Evolutionary conservation across 1,139 yeast genomes (phyloP), one percentile per base, ranked within the genome.

Genomic region (Hemisphaericaspora lyxosophila): DNA sequence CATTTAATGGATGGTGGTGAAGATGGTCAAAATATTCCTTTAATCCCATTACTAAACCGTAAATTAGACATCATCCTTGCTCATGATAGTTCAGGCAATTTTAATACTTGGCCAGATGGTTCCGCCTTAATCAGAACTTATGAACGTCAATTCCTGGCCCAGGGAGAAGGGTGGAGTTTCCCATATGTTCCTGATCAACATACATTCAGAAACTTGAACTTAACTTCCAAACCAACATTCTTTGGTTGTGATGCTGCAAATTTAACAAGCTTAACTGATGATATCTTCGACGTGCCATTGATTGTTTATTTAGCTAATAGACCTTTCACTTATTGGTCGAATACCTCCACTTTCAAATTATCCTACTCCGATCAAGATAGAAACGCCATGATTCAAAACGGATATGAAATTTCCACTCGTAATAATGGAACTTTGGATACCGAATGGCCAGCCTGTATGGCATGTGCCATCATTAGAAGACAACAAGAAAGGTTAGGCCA

Each of bases 391-490:
- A 55, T 70, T 34, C 50, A 53, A 28, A 70, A 70, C 45, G 75
- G 75, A 1, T 68, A 58, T 38, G 70, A 64, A 41, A 53, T 55
- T 15, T 62, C 55, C 1, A 49, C 65, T 8, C 47, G 67, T 31
- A 44, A 56, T 25, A 64, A 65, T 49, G 53, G 54, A 3, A 56
- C 75, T 5, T 60, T 57, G 30, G 73, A 69, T 42, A 43, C 48
- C 1, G 59, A 63, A 20, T 70, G 74, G 74, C 60, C 64, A 5
- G 62, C 62, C 2, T 70, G 76, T 52, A 70, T 70, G 11, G 75
- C 73, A 3, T 70, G 76, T 56, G 97, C 97, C 7, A 78, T 89
- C 38, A 71, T 89, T 41, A 83, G 88, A 60, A 80, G 96, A 59
- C 80, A 84, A 39, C 83, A 83, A 57, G 95, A 88, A 64, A 75